Conservation (phyloP, 345 rosid species). For the Syzygium jambos region DNA sequence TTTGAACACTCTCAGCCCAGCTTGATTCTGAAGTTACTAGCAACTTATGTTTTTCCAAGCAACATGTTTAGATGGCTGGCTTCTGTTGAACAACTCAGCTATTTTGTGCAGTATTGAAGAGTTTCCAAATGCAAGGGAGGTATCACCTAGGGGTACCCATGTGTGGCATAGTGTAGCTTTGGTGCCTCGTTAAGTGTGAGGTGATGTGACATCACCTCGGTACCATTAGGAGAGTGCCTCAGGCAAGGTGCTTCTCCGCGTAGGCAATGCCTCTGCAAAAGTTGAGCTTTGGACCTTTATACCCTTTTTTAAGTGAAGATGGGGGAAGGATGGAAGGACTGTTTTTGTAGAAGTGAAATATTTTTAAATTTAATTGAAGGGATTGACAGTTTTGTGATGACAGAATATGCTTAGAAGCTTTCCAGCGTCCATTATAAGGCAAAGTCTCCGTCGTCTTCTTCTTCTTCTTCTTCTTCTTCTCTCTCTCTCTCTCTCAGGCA, state of each 20-base stretch:
- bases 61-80: background rate
- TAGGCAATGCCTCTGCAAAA: background rate
- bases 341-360: background rate
- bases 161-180: background rate
- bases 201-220: background rate
- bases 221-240: background rate
- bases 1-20: background rate
- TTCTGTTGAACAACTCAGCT: background rate
- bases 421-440: background rate
- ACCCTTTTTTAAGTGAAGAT: background rate
- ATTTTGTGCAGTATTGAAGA: background rate
- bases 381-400: background rate
- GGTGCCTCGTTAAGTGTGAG: background rate
- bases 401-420: background rate
- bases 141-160: background rate
- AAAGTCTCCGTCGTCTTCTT: background rate
- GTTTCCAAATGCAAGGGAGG: background rate
- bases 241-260: background rate
- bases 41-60: background rate
- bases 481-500: background rate
- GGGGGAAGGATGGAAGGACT: background rate
- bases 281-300: background rate
- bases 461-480: background rate
- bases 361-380: background rate
- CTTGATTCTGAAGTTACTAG: background rate